Evolutionary conservation across 192 early-diverging fungal genomes (phyloP), one percentile per base, ranked within the genome.

Genomic region (Martensiomyces pterosporus): DNA sequence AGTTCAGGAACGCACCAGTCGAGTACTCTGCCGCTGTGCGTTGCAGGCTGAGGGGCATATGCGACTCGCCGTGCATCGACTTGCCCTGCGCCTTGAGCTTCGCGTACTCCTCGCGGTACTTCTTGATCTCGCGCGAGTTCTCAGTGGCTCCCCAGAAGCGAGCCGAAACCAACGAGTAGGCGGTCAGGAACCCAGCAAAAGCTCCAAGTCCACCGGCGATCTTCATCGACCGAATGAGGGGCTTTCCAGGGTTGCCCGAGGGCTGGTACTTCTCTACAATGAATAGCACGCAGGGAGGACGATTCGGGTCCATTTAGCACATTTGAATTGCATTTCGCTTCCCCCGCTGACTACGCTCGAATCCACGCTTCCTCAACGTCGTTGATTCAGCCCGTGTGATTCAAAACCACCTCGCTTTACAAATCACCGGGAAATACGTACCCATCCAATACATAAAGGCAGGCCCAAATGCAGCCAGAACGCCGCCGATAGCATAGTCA

Each of bases 91-190:
- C 79, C 52, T 80, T 62, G 15, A 79, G 70, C 34, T 79, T 73
- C 18, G 43, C 49, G 69, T 85, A 81, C 72, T 90, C 88, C 17
- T 49, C 54, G 18, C 67, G 70, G 70, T 86, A 81, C 72, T 66
- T 82, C 43, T 68, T 78, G 24, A 82, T 82, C 68, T 98, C 94
- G 33, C 79, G 71, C 33, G 66, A 67, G 67, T 98, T 98, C 67
- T 98, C 94, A 18, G 64, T 69, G 76, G 85, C 86, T 23, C 94
- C 94, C 85, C 85, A 93, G 79, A 98, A 98, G 57, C 94, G 82
- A 35, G 85, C 85, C 19, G 60, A 68, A 16, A 32, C 23, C 24
- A 77, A 64, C 47, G 85, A 77, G 55, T 86, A 86, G 16, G 91
- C 86, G 37, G 77, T 84, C 22, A 94, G 57, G 77, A 94, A 92